Base-by-base conservation (phyloP, 208 protist genomes). In the Trypanosoma avium region DNA sequence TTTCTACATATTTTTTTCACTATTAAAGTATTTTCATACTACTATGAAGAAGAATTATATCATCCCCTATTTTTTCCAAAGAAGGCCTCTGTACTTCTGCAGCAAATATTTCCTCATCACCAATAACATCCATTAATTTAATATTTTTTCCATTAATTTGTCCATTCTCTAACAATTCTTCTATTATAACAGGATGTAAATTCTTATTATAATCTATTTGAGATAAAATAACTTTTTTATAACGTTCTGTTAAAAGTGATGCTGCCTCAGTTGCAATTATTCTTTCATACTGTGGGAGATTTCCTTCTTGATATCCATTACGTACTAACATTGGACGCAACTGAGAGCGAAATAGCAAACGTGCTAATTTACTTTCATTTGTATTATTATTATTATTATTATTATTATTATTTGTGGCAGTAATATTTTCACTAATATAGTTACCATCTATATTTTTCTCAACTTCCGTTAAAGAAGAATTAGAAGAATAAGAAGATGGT, bases 261-360 rank as follows among this genome's bases (percentile, higher is more conserved):
- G 55, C 62, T 15, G 75, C 60, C 2, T 75, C 56, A 27, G 77
- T 80, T 21, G 73, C 48, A 10, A 90, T 49, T 0, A 65, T 81
- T 36, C 80, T 47, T 63, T 90, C 76, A 48, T 82, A 92, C 22
- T 63, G 61, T 26, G 64, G 58, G 0, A 86, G 53, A 43, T 54
- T 69, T 1, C 88, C 88, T 38, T 83, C 77, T 49, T 86, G 75
- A 48, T 84, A 88, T 6, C 79, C 76, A 38, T 94, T 94, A 43
- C 62, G 57, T 10, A 73, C 67, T 27, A 81, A 12, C 7, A 52
- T n/a, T 10, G 61, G 70, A 1, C 70, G 53, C 8, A 75, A 19
- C 8, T 27, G 50, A 19, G 53, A 61, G 17, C 27, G 67, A 45
- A 62, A 67, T 0, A 72, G 6, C 12, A 72, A 24, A n/a, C 48